Conservation (phyloP, 2,329 filamentous ascomycete species). For the Penicillium sp. region DNA sequence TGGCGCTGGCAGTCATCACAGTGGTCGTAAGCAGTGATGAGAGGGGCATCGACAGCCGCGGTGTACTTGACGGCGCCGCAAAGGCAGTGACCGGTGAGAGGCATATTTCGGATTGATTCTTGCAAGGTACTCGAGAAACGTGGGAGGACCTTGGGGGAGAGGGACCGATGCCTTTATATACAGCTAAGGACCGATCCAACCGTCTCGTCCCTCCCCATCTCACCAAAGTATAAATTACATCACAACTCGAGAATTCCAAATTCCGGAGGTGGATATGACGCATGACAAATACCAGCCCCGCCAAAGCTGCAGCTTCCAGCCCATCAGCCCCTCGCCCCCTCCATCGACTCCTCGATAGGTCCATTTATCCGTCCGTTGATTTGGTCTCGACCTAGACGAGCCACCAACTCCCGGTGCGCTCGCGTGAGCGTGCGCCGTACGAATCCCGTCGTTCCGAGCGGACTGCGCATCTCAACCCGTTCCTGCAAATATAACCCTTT, state of each 20-base stretch:
- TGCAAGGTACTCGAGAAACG: conserved; percentile 22
- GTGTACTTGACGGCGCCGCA: conserved; percentile 71
- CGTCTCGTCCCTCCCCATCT: neutral
- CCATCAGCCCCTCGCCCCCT: neutral
- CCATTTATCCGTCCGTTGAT: neutral
- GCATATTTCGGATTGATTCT: conserved; percentile 50
- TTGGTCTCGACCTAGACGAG: conserved; percentile 44
- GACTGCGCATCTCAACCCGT: conserved; percentile 79
- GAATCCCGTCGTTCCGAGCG: conserved; percentile 69
- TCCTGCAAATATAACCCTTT: conserved; percentile 74
- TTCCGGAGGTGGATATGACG: neutral
- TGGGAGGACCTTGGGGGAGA: neutral
- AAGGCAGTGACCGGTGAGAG: conserved; percentile 67
- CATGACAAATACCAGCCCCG: conserved; percentile 2
- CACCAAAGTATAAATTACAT: neutral
- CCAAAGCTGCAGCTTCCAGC: neutral
- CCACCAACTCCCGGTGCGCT: conserved; percentile 67
- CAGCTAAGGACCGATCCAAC: too few relatives aligned
- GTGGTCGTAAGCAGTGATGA: conserved; percentile 62
- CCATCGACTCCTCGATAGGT: neutral
- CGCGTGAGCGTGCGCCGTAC: conserved; percentile 80
- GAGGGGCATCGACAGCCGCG: conserved; percentile 46
- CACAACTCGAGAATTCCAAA: conserved; percentile 11
- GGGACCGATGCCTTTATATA: neutral
- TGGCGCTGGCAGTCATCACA: conserved; percentile 73